A percentile compares a stretch with the other conserved stretches of the same genome.
These are phyloP conservation scores for Tulasnella sp. DNA, from an alignment of 768 basidiomycete species.

Conservation along the genomic window DNA sequence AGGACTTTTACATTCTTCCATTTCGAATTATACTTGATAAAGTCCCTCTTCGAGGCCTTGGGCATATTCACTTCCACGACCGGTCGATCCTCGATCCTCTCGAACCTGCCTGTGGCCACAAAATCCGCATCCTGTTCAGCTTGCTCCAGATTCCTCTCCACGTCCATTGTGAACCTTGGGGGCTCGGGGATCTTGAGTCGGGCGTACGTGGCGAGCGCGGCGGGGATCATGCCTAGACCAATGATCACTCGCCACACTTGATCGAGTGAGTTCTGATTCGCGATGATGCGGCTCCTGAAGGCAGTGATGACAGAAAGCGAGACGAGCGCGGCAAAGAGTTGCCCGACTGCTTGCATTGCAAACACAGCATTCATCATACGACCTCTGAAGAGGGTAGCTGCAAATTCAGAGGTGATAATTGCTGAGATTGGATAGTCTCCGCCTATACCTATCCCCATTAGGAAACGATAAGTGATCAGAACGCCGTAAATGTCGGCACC, in stretches of 20 bases:
- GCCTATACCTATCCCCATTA: constrained; percentile 32
- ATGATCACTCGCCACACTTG: constrained; percentile 18
- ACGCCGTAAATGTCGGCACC: constrained; percentile 63
- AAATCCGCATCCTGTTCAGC: constrained; percentile 17
- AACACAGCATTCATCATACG: constrained; percentile 21
- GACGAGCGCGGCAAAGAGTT: neutral
- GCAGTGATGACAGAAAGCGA: neutral
- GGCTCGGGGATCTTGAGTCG: constrained; percentile 23
- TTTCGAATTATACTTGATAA: constrained; percentile 18
- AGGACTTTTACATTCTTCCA: constrained; percentile 21
- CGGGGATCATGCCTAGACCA: constrained; percentile 20
- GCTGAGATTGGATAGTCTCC: constrained; percentile 21
- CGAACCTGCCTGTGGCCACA: constrained; percentile 20
- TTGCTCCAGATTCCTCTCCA: constrained; percentile 20
- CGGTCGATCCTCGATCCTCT: constrained; percentile 16
- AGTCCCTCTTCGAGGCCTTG: constrained; percentile 19
- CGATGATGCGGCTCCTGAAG: neutral
- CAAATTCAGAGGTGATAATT: constrained; percentile 20
- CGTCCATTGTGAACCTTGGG: constrained; percentile 20
- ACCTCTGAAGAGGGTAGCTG: constrained; percentile 20
- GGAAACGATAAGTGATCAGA: constrained; percentile 50
- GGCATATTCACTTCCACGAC: constrained; percentile 18
- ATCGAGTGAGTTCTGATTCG: constrained; percentile 38
- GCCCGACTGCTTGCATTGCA: constrained; percentile 18
- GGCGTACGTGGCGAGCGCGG: constrained; percentile 25